Evolutionary conservation across 1,139 yeast genomes (phyloP).

Genomic region (Torulaspora pretoriensis): DNA sequence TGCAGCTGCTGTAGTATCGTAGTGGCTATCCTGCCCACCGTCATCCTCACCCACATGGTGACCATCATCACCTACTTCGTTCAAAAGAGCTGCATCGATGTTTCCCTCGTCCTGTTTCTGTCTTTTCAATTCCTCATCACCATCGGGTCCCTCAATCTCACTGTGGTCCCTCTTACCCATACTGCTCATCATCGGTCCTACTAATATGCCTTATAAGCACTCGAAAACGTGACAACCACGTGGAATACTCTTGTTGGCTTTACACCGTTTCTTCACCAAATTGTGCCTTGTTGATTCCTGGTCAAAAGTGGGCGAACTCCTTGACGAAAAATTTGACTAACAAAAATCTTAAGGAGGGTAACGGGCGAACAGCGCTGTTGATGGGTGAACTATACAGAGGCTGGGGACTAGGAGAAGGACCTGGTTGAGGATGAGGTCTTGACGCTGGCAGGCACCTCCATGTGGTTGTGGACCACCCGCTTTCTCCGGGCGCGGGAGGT

Average conservation of each 20-base stretch:
- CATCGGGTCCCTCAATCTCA: conserved; percentile 6
- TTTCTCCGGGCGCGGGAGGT: conserved; percentile 11
- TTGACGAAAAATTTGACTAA: not conserved
- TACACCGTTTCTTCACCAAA: not conserved
- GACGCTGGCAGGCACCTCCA: conserved; percentile 17
- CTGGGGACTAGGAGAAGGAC: conserved; percentile 8
- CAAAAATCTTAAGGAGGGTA: not conserved
- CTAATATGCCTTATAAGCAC: not conserved
- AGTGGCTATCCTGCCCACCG: conserved; percentile 6
- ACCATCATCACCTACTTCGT: conserved; percentile 8
- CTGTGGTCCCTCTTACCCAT: conserved; percentile 11
- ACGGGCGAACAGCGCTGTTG: not conserved
- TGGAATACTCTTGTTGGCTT: conserved; percentile 6
- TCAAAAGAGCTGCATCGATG: conserved; percentile 17
- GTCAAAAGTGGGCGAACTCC: conserved; percentile 3
- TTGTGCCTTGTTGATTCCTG: conserved; percentile 3
- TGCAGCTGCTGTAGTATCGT: conserved; percentile 16
- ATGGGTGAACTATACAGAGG: not conserved
- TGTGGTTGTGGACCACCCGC: conserved; percentile 18
- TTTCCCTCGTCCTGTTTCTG: conserved; percentile 17
- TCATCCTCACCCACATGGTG: not conserved
- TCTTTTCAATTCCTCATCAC: conserved; percentile 10
- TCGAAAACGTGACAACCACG: conserved; percentile 19
- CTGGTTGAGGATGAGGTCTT: conserved; percentile 12
- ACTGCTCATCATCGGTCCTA: conserved; percentile 6